A percentile compares a stretch with the other conserved stretches of the same genome.
Evolutionary conservation across 805 yeast genomes (phyloP).

Genomic region (Suhomyces sp.): DNA sequence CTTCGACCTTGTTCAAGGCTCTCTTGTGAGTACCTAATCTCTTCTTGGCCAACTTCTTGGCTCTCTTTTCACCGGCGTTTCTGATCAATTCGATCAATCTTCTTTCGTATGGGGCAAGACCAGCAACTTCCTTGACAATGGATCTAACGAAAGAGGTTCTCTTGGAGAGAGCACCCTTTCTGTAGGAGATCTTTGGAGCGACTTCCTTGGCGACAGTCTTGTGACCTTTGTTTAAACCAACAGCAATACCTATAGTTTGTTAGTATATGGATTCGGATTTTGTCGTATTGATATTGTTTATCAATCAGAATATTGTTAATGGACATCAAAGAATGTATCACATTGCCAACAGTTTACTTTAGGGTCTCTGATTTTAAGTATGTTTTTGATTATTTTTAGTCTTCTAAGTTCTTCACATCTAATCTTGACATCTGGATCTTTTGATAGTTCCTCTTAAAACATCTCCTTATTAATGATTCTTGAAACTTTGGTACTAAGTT

Average conservation of each 20-base stretch:
- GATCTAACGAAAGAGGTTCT: slow-evolving; percentile 95
- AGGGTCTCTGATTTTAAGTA: too few species aligned
- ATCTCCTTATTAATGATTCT: too few species aligned
- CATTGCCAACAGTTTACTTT: too few species aligned
- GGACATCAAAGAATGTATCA: too few species aligned
- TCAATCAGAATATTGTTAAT: too few species aligned
- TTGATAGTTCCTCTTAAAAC: too few species aligned
- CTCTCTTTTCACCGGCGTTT: slow-evolving; percentile 99
- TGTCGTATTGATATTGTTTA: too few species aligned
- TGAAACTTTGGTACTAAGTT: not conserved
- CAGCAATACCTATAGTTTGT: slow-evolving; percentile 72
- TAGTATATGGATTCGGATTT: too few species aligned
- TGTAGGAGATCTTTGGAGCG: slow-evolving; percentile 77
- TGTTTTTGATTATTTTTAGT: too few species aligned
- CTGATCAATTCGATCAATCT: slow-evolving; percentile 99
- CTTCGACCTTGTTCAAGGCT: slow-evolving; percentile 99
- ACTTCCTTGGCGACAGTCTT: slow-evolving; percentile 80
- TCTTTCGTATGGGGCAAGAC: slow-evolving; percentile 99
- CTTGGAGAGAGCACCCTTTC: slow-evolving; percentile 95
- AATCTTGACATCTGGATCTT: too few species aligned
- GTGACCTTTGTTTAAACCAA: slow-evolving; percentile 99
- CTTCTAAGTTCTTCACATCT: too few species aligned
- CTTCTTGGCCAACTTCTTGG: slow-evolving; percentile 99
- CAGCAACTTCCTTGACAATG: slow-evolving; percentile 94
- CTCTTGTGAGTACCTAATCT: slow-evolving; percentile 99